Base-by-base conservation (phyloP, 1,284 basidiomycete species). In the Ceratobasidium sp. region DNA sequence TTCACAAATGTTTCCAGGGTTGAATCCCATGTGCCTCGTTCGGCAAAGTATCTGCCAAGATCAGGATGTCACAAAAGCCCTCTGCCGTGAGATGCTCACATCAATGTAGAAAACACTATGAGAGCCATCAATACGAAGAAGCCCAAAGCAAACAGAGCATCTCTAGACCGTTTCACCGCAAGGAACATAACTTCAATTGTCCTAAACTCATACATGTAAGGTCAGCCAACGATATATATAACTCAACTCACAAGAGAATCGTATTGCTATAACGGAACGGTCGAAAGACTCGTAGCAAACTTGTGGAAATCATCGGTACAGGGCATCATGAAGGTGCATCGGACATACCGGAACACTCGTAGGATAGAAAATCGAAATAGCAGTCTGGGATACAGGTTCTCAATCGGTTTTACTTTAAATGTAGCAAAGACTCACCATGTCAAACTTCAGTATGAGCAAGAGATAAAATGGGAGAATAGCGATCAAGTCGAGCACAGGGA, bases 101-200 rank as follows among this genome's bases (percentile, higher is more conserved):
- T 79, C 16, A 96, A 83, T 0, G 93, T 96, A 73, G 92, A 93
- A 79, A 94, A 96, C 16, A 96, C 88, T 1, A 93, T 88, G 43
- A 96, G 83, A 0, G 93, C 88, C 87, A 94, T 93, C 64, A 89
- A 80, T n/a, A 96, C 91, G 80, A 96, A 96, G 81, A 96, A 96
- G 1, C 88, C 87, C 45, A 96, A 87, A 0, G 94, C 93, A 8
- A 94, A 85, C 0, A 96, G 84, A 0, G 93, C 93, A 76, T 96
- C 92, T 78, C 93, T 90, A 0, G 92, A 94, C 73, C 92, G 84
- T 67, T 90, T 85, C 48, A 95, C 89, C n/a, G 92, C 90, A 41
- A 96, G 86, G 79, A 91, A 94, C 93, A 96, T 96, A 76, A 96
- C 93, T 83, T 96, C 93, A 73, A 96, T 96, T 0, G 94, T 96